phyloP scores from a whole-genome alignment of 495 filamentous ascomycete species.

The Barbatosphaeria neglecta region DNA sequence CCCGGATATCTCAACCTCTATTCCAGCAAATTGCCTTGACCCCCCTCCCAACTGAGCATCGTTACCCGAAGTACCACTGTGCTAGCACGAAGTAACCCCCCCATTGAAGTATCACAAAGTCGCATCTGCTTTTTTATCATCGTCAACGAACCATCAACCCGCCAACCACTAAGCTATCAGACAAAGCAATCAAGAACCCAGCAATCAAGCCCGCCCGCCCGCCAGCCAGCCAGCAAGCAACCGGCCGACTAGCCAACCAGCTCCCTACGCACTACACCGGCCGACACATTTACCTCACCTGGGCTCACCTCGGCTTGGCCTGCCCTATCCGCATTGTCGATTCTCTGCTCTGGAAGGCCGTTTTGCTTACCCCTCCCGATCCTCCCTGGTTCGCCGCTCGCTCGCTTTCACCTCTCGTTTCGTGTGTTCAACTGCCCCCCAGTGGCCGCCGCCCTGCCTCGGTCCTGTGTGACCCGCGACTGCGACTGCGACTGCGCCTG shows the following conservation, averaged over 20 bases:
- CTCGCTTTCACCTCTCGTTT: background rate
- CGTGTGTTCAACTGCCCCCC: too few relatives aligned
- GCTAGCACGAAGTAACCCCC: too few relatives aligned
- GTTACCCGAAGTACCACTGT: too few relatives aligned
- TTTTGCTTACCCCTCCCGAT: background rate
- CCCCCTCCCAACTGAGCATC: too few relatives aligned
- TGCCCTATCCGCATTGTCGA: too few relatives aligned
- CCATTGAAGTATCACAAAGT: background rate
- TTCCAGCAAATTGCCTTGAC: too few relatives aligned
- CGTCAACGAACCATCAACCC: background rate
- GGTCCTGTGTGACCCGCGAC: background rate
- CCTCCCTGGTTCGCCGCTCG: background rate
- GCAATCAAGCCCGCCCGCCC: background rate
- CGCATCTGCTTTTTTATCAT: background rate
- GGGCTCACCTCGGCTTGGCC: background rate
- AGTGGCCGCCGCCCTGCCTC: too few relatives aligned
- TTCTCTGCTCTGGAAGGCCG: background rate
- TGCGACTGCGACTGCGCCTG: too few relatives aligned
- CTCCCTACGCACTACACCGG: background rate
- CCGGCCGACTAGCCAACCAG: too few relatives aligned
- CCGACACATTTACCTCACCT: background rate
- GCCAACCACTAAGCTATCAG: too few relatives aligned
- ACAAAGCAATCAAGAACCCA: too few relatives aligned
- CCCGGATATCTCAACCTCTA: too few relatives aligned
- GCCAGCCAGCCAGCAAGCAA: background rate